Base-by-base conservation (phyloP, 768 basidiomycete species). In the Symmetrospora coprosmae region DNA sequence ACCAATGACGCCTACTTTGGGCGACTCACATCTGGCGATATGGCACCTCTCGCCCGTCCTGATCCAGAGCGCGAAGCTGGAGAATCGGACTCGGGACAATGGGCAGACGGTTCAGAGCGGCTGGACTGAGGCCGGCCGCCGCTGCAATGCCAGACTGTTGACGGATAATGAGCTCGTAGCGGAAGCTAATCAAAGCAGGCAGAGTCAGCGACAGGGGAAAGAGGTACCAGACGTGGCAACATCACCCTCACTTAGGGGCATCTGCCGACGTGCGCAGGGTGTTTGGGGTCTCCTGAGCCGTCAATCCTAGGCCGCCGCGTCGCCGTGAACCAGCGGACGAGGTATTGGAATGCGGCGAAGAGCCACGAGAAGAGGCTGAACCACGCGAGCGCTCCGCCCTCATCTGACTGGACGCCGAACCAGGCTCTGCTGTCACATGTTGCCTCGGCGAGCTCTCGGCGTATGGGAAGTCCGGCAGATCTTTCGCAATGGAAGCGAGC, bases 71-170 rank as follows among this genome's bases (percentile, higher is more conserved):
- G 6, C 17, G 19, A 19, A 63, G 47, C 35, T 59, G 58, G 13
- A 63, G 16, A 21, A 63, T 40, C 11, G 50, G 56, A 23, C 40
- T 46, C 17, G 62, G 62, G 4, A 56, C 43, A 34, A 63, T 63
- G 17, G 62, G 62, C 21, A 63, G 21, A 17, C 62, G 40, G n/a
- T 35, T 45, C 28, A 59, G 33, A 4, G 41, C 52, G 28, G 28
- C 19, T 13, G 48, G 53, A 33, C 46, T 53, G 16, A 59, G 23
- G 34, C 62, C 62, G 9, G 46, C 62, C 2, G 62, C 62, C 8
- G 52, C 40, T 35, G 53, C 62, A 6, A 21, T 21, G 11, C 41
- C 45, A 3, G 62, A 56, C 27, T 63, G 62, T 31, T 63, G 62
- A 25, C 43, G 28, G n/a, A 63, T 49, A 21, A 47, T 19, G 31